Percentiles rank a stretch among this genome's conserved stretches.
Conservation (phyloP, 164 flowering plant species). For the Sextonia rubra region DNA sequence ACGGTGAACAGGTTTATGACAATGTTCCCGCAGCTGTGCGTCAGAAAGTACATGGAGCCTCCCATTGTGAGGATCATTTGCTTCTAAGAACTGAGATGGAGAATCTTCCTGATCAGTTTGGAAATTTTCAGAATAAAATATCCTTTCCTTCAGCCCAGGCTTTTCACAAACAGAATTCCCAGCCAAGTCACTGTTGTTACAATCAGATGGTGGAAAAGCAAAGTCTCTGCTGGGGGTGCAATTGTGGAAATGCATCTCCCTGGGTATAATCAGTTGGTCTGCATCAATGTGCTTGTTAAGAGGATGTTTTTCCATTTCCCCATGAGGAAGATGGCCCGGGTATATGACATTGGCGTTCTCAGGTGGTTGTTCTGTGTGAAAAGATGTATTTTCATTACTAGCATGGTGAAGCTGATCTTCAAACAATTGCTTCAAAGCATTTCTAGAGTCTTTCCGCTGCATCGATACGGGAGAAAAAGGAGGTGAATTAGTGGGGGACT, state of each 20-base stretch:
- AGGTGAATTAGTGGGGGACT: constrained; percentile 20
- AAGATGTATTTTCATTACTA: constrained; percentile 23
- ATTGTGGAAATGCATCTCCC: constrained; percentile 17
- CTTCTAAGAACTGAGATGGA: constrained; percentile 15
- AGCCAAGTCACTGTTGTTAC: constrained; percentile 24
- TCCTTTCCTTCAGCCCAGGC: constrained; percentile 28
- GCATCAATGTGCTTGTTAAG: constrained; percentile 13
- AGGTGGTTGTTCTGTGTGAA: constrained; percentile 14
- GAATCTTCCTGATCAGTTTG: constrained; percentile 27
- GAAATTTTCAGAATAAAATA: constrained; percentile 34
- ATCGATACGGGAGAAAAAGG: constrained; percentile 21
- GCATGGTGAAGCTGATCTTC: constrained; percentile 25
- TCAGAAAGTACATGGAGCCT: constrained; percentile 56
- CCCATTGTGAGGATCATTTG: constrained; percentile 25
- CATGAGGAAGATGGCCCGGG: constrained; percentile 15
- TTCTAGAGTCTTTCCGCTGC: constrained; percentile 18
- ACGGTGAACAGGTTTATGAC: constrained; percentile 8
- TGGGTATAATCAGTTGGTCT: neutral
- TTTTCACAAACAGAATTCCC: constrained; percentile 18
- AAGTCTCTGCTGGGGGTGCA: constrained; percentile 26
- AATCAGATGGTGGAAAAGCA: constrained; percentile 23
- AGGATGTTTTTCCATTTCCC: constrained; percentile 9
- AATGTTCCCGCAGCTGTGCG: constrained; percentile 35
- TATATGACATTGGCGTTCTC: constrained; percentile 20
- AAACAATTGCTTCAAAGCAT: constrained; percentile 17